These are phyloP conservation scores for Isochrysis galbana DNA, from an alignment of 78 protist genomes.

Conservation along the genomic window DNA sequence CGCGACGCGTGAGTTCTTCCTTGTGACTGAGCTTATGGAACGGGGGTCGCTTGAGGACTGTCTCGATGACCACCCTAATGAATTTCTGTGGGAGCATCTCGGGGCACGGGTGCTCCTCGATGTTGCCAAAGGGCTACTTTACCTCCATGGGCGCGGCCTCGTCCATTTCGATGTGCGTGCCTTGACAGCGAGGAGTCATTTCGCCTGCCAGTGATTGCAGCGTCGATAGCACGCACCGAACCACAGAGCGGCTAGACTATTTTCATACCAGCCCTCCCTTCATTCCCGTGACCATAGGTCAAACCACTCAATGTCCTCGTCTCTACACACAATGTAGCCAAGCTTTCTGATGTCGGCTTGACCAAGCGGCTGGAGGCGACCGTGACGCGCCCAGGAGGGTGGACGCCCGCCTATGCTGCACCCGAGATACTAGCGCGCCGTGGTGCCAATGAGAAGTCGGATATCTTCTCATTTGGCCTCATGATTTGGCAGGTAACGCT, in stretches of 20 bases:
- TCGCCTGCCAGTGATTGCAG: too few relatives aligned
- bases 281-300: too few relatives aligned
- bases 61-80: not conserved
- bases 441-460: not conserved
- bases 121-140: not conserved
- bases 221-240: too few relatives aligned
- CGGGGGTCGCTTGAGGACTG: not conserved
- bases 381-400: not conserved
- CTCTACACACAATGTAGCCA: not conserved
- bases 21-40: not conserved
- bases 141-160: not conserved
- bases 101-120: not conserved
- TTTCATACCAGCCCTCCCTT: too few relatives aligned
- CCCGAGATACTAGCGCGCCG: not conserved
- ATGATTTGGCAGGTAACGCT: not conserved
- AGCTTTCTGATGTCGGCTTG: not conserved
- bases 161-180: not conserved
- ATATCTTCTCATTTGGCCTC: not conserved
- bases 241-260: too few relatives aligned
- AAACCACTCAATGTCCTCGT: not conserved
- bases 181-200: too few relatives aligned
- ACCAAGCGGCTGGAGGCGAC: not conserved
- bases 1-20: not conserved
- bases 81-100: not conserved
- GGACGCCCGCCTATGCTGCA: not conserved